phyloP scores from a whole-genome alignment of 768 basidiomycete genomes.

The Russula dissimulans region DNA sequence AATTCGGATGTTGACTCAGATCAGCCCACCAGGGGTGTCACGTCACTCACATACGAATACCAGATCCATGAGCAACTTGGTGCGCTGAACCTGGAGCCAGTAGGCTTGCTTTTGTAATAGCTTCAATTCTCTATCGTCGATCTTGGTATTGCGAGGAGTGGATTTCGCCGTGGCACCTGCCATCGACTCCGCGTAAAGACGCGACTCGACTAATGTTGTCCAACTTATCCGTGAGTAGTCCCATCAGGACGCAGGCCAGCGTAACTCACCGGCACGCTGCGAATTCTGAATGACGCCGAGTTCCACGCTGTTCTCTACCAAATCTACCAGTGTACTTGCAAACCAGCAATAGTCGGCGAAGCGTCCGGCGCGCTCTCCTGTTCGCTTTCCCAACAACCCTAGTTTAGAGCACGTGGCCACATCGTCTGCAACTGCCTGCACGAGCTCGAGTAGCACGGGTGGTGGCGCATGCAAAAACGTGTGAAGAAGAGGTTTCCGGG shows the following conservation, averaged over 20 bases:
- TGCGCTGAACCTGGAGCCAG: constrained; percentile 62
- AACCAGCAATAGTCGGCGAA: constrained; percentile 88
- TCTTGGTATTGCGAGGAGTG: constrained; percentile 43
- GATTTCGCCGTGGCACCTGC: constrained; percentile 61
- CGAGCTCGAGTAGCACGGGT: constrained; percentile 70
- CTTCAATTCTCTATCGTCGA: constrained; percentile 62
- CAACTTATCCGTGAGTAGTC: background rate
- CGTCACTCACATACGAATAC: constrained; percentile 69
- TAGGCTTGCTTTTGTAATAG: constrained; percentile 62
- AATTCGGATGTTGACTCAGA: background rate
- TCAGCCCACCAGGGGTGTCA: constrained; percentile 12
- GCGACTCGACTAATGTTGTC: constrained; percentile 48
- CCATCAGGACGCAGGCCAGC: background rate
- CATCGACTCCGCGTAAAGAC: constrained; percentile 68
- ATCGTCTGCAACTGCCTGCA: constrained; percentile 69
- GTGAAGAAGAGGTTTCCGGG: constrained; percentile 54
- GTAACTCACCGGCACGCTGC: constrained; percentile 48
- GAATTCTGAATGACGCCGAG: constrained; percentile 56
- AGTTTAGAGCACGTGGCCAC: constrained; percentile 64
- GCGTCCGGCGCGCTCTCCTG: constrained; percentile 60
- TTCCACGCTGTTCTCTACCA: constrained; percentile 80
- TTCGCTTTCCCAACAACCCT: constrained; percentile 55
- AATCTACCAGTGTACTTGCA: constrained; percentile 62
- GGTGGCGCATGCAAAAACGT: constrained; percentile 72
- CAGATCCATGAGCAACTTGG: constrained; percentile 75